Conservation (phyloP, 2,329 filamentous ascomycete species). For the Alternaria triticina region DNA sequence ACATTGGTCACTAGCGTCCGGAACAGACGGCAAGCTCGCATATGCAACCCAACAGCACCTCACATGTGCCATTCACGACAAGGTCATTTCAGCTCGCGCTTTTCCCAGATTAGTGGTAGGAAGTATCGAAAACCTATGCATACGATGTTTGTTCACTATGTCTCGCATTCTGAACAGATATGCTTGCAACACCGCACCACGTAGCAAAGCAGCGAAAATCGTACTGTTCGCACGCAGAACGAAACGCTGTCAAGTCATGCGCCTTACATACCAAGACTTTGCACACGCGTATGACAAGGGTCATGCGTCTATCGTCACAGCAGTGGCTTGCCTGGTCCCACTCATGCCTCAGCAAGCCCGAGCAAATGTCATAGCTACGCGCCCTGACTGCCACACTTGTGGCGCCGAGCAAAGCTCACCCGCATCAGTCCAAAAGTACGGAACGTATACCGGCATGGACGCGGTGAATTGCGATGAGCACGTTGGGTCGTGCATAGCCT, state of each 20-base stretch:
- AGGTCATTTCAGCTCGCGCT: not conserved
- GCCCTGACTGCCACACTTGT: slow-evolving; percentile 19
- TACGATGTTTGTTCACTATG: not conserved
- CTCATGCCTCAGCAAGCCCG: slow-evolving; percentile 2
- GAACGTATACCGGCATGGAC: not conserved
- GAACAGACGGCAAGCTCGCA: slow-evolving; percentile 22
- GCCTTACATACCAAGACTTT: slow-evolving; percentile 26
- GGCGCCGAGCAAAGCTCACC: slow-evolving; percentile 13
- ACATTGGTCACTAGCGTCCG: slow-evolving; percentile 1
- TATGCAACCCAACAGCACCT: slow-evolving; percentile 8
- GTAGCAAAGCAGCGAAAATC: not conserved
- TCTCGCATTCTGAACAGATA: not conserved
- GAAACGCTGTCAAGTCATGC: slow-evolving; percentile 16
- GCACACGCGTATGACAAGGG: slow-evolving; percentile 23
- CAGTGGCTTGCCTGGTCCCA: slow-evolving; percentile 16
- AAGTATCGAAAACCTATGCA: not conserved
- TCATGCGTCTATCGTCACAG: slow-evolving; percentile 13
- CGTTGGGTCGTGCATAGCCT: slow-evolving; percentile 1
- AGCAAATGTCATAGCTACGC: not conserved
- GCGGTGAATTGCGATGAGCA: not conserved
- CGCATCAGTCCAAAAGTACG: not conserved
- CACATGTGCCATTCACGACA: not conserved
- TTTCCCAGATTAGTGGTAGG: not conserved
- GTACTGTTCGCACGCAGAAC: not conserved
- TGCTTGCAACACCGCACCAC: not conserved